These are phyloP conservation scores for Picea glauca DNA, from an alignment of 75 land plant species.

Conservation along the genomic window DNA sequence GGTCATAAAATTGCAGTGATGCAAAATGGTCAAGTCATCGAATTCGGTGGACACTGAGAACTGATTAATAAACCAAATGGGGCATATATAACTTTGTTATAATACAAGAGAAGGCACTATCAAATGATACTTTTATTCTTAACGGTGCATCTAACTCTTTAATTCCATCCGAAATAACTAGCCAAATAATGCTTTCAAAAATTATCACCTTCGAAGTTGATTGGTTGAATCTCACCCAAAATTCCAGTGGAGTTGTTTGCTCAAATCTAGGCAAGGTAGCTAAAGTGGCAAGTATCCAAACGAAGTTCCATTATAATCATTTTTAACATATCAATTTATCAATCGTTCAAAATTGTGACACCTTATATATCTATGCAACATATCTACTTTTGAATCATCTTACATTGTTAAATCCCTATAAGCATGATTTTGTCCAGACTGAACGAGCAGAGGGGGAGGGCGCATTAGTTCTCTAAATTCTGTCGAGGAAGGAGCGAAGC, in stretches of 20 bases:
- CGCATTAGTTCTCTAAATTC: too few species aligned
- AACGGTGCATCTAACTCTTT: background rate
- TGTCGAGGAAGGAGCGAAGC: too few species aligned
- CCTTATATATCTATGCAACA: too few species aligned
- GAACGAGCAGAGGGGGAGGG: too few species aligned
- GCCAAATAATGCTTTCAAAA: conserved; percentile 44
- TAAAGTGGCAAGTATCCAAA: conserved; percentile 38
- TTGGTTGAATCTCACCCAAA: conserved; percentile 79
- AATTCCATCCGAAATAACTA: conserved; percentile 12
- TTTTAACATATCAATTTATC: background rate
- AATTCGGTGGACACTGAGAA: conserved; percentile 5
- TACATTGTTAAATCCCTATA: background rate
- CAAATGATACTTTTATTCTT: conserved; percentile 7
- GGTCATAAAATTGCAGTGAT: conserved; percentile 30
- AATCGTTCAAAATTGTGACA: background rate
- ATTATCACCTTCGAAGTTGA: conserved; percentile 69
- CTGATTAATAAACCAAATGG: conserved; percentile 5
- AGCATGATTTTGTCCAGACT: too few species aligned
- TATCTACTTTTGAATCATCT: too few species aligned
- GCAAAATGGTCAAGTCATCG: conserved; percentile 21
- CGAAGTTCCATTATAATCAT: background rate
- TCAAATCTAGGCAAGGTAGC: conserved; percentile 65
- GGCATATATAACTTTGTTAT: conserved; percentile 19
- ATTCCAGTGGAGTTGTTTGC: conserved; percentile 60
- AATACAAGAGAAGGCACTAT: conserved; percentile 18